Evolutionary conservation across 257 asterid species (phyloP), one percentile per base, ranked within the genome.

Genomic region (Primulina eburnea): DNA sequence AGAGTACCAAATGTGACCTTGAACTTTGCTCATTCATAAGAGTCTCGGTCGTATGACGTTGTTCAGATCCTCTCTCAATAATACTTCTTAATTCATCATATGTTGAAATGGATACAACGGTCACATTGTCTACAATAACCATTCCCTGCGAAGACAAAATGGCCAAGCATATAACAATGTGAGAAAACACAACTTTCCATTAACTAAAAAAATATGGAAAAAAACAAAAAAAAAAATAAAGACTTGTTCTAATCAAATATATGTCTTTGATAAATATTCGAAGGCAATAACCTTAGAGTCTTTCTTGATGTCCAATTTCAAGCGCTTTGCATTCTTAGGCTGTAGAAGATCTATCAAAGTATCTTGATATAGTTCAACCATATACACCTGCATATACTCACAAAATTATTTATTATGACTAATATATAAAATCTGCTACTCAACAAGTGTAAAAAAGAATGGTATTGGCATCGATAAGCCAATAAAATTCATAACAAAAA

Each of bases 311-410:
- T 94, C 99, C 81, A 94, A 77, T 77, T 85, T 89, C 84, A 60
- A 67, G 58, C 84, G 96, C 78, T 83, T 88, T 34, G 83, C 87
- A 40, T 83, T 65, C 85, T 89, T 94, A 12, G 97, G 96, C 61
- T 87, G 81, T 59, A 94, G 76, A 47, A 94, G 96, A 71, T 94
- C 99, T 28, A 94, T 78, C 38, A 94, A 77, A 6, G 90, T 85
- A 71, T 94, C 98, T 80, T 94, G 98, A 81, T 94, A 92, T 77
- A 94, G 74, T 70, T 94, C 98, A 78, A 94, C 96, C 96, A 94
- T 89, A 74, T 94, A 94, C 6, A 84, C 98, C 99, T 94, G 84
- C 76, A 84, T 62, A 73, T 57, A 62, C 70, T 70, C 74, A 73
- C 47, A 71, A 72, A 65, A 43, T 63, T 69, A 52, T 61, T 50